Percentiles rank a stretch among this genome's conserved stretches.
These are phyloP conservation scores for Kregervanrija delftensis DNA, from an alignment of 805 yeast genomes.

Conservation along the genomic window DNA sequence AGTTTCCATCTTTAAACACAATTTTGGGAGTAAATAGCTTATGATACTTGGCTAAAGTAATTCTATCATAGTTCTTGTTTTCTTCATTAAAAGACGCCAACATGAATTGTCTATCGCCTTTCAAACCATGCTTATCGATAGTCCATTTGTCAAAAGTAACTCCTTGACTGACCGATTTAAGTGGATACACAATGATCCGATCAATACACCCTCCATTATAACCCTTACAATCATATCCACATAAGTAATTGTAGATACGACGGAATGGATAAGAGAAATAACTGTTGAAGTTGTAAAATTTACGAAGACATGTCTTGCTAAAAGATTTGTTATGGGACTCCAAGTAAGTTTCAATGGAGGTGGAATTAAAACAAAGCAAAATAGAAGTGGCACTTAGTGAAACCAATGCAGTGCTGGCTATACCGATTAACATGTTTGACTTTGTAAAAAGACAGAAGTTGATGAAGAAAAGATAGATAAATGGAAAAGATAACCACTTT, in stretches of 20 bases:
- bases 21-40: constrained; percentile 11
- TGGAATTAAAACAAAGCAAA: too few relatives aligned
- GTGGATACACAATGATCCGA: constrained; percentile 23
- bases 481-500: too few relatives aligned
- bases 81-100: constrained; percentile 15
- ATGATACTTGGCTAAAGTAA: constrained; percentile 12
- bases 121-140: constrained; percentile 21
- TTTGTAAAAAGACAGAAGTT: too few relatives aligned
- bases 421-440: too few relatives aligned
- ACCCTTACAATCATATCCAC: constrained; percentile 8
- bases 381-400: too few relatives aligned
- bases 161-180: constrained; percentile 23
- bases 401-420: too few relatives aligned
- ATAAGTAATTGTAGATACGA: neutral
- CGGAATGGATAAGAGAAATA: neutral
- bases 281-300: neutral
- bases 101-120: constrained; percentile 23
- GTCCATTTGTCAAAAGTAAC: constrained; percentile 21
- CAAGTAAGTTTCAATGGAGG: neutral
- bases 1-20: constrained; percentile 4
- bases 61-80: constrained; percentile 8
- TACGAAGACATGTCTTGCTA: neutral
- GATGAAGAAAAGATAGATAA: too few relatives aligned
- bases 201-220: constrained; percentile 20
- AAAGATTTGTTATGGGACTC: neutral